Conservation (phyloP, 148 eudicot genomes). For the Pharnaceum exiguum region DNA sequence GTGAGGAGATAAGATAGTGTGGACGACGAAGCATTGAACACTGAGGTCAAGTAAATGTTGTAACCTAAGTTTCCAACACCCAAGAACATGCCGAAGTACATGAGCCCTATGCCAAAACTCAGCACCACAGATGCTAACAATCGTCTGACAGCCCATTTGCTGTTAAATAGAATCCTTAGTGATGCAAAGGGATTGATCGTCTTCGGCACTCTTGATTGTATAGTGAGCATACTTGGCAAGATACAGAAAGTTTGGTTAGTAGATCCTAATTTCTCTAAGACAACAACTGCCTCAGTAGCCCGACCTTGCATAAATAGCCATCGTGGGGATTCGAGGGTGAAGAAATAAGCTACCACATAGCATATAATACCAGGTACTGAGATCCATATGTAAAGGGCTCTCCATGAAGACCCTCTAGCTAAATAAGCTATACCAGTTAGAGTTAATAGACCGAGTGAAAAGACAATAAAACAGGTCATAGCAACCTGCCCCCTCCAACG, state of each 20-base stretch:
- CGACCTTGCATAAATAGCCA: conserved; percentile 21
- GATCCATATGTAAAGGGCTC: conserved; percentile 10
- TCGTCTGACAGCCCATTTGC: conserved; percentile 10
- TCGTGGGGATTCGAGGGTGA: conserved; percentile 16
- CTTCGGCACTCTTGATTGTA: not conserved
- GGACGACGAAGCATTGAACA: not conserved
- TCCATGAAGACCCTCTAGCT: conserved; percentile 8
- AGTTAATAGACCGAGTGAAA: conserved; percentile 4
- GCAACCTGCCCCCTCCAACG: not conserved
- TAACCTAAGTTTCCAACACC: conserved; percentile 16
- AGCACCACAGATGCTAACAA: conserved; percentile 1
- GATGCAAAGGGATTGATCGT: not conserved
- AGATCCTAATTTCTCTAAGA: not conserved
- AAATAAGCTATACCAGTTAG: conserved; percentile 8
- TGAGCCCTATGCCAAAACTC: conserved; percentile 17
- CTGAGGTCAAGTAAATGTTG: conserved; percentile 11
- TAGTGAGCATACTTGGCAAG: not conserved
- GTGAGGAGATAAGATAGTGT: conserved; percentile 3
- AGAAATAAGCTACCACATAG: not conserved
- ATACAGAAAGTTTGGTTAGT: not conserved
- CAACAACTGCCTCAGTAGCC: not conserved
- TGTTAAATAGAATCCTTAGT: not conserved
- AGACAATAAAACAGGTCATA: not conserved
- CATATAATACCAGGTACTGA: conserved; percentile 14
- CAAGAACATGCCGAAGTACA: conserved; percentile 23